Evolutionary conservation across 805 yeast genomes (phyloP).

Genomic region (Ogataea trehaloabstinens): DNA sequence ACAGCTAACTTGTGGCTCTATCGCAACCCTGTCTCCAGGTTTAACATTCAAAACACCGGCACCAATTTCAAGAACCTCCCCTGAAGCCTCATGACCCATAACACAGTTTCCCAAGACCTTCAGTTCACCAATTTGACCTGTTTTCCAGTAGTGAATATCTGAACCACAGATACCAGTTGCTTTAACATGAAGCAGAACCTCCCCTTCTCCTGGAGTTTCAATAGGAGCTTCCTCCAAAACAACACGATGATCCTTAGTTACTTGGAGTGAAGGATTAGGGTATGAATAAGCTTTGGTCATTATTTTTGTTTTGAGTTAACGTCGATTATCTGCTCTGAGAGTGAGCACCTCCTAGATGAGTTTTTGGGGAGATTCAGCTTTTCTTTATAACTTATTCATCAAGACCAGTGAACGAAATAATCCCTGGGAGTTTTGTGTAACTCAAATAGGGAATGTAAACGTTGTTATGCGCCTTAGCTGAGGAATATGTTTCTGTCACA

Average conservation of each 20-base stretch:
- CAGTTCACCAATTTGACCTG: constrained; percentile 59
- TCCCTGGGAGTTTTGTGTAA: background rate
- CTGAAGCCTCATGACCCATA: constrained; percentile 47
- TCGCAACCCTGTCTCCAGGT: constrained; percentile 47
- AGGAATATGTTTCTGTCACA: background rate
- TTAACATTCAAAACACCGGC: constrained; percentile 43
- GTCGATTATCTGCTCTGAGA: too few species aligned
- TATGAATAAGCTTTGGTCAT: background rate
- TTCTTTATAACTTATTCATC: background rate
- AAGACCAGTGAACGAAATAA: background rate
- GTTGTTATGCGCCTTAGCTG: background rate
- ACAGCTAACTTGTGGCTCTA: constrained; percentile 58
- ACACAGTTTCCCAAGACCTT: constrained; percentile 34
- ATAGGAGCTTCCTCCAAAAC: constrained; percentile 20
- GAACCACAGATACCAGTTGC: constrained; percentile 77
- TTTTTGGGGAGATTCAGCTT: too few species aligned
- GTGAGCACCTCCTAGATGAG: too few species aligned
- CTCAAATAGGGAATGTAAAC: background rate
- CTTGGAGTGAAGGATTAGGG: constrained; percentile 21
- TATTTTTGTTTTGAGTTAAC: background rate
- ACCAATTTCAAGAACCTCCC: constrained; percentile 48
- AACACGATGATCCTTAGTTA: constrained; percentile 19
- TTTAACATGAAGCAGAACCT: constrained; percentile 55
- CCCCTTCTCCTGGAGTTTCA: constrained; percentile 32
- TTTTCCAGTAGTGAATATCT: constrained; percentile 66